phyloP scores from a whole-genome alignment of 2,329 filamentous ascomycete genomes.

The Fragosphaeria purpurea region DNA sequence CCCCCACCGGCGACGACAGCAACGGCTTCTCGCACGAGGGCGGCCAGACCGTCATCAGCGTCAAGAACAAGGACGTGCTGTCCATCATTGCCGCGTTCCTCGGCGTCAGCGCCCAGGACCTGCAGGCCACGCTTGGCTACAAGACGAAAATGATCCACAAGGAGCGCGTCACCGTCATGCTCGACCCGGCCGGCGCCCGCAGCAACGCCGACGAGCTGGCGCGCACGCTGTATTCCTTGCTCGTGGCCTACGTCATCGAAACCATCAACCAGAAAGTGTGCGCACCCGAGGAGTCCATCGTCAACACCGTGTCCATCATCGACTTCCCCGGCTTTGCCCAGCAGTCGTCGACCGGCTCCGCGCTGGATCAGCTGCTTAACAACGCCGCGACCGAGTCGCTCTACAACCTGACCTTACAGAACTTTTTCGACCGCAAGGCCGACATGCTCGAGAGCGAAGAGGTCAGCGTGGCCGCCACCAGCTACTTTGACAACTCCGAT shows the following conservation, averaged over 20 bases:
- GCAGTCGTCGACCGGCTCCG: slow-evolving; percentile 69
- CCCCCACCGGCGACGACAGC: slow-evolving; percentile 75
- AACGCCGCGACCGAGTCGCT: slow-evolving; percentile 88
- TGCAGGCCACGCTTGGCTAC: slow-evolving; percentile 85
- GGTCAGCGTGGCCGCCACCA: slow-evolving; percentile 78
- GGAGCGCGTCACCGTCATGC: slow-evolving; percentile 96
- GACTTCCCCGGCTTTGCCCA: slow-evolving; percentile 95
- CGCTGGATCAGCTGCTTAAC: slow-evolving; percentile 84
- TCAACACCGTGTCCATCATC: slow-evolving; percentile 88
- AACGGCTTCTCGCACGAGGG: slow-evolving; percentile 95
- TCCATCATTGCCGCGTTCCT: slow-evolving; percentile 87
- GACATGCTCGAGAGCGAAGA: slow-evolving; percentile 93
- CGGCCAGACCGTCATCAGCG: slow-evolving; percentile 71
- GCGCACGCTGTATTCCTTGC: slow-evolving; percentile 81
- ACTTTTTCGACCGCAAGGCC: slow-evolving; percentile 90
- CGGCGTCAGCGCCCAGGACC: slow-evolving; percentile 67
- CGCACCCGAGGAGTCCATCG: slow-evolving; percentile 75
- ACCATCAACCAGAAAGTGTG: slow-evolving; percentile 83
- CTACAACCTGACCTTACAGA: slow-evolving; percentile 88
- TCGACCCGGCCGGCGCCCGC: slow-evolving; percentile 82
- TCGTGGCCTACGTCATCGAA: slow-evolving; percentile 92
- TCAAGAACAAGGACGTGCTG: slow-evolving; percentile 88
- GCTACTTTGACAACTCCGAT: slow-evolving; percentile 96
- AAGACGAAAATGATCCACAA: slow-evolving; percentile 94
- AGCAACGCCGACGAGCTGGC: slow-evolving; percentile 91